phyloP scores from a whole-genome alignment of 108 stramenopile genomes.

The Nannochloropsis salina region DNA sequence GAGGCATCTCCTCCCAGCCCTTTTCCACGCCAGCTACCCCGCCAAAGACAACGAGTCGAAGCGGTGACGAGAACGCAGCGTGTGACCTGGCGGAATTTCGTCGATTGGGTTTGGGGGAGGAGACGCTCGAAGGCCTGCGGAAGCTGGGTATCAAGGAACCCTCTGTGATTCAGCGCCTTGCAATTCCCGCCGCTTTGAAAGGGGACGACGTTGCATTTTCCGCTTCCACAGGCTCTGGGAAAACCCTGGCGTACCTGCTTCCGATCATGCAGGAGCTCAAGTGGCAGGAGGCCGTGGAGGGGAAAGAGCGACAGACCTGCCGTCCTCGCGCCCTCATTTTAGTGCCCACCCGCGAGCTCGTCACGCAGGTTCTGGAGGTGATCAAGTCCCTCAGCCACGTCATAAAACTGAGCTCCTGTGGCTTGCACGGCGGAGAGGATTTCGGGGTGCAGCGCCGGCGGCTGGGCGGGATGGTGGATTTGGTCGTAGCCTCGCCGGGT shows the following conservation, averaged over 20 bases:
- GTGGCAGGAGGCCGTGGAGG: constrained; percentile 53
- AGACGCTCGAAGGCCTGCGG: neutral
- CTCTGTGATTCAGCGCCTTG: constrained; percentile 1
- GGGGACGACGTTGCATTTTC: constrained; percentile 62
- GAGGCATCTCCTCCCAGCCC: constrained; percentile 12
- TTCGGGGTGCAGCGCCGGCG: constrained; percentile 58
- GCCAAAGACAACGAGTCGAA: neutral
- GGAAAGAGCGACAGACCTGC: constrained; percentile 48
- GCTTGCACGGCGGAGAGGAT: constrained; percentile 79
- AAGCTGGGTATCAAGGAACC: neutral
- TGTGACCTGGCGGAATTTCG: neutral
- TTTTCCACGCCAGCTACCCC: neutral
- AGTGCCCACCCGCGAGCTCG: constrained; percentile 88
- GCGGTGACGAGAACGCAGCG: neutral
- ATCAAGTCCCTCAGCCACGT: constrained; percentile 72
- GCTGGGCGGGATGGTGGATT: constrained; percentile 25
- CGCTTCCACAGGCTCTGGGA: constrained; percentile 80
- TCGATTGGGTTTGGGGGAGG: neutral
- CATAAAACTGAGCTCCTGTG: constrained; percentile 70
- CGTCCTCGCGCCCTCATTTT: constrained; percentile 79
- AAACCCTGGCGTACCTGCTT: constrained; percentile 75
- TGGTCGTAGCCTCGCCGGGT: constrained; percentile 51
- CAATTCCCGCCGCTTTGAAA: constrained; percentile 12
- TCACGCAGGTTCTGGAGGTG: constrained; percentile 66
- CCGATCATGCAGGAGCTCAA: constrained; percentile 73